A percentile compares a stretch with the other conserved stretches of the same genome.
Evolutionary conservation across 139 green algal genomes (phyloP).

Genomic region (Micractinium sp.): DNA sequence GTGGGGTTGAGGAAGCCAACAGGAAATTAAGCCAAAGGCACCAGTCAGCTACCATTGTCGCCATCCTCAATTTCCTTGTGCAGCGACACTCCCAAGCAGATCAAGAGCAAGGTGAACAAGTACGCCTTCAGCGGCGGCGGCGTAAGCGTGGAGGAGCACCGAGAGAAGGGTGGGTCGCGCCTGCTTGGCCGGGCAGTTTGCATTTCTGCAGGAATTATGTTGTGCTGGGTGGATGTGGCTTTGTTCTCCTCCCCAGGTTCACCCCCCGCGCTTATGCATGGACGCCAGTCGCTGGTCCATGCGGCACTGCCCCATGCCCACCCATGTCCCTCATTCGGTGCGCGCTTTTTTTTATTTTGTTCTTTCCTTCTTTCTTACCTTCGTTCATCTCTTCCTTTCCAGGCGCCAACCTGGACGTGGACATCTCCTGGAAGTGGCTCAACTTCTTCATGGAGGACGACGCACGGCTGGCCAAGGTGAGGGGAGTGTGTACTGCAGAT

Average conservation of each 20-base stretch:
- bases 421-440: conserved; percentile 97
- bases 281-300: too few species aligned
- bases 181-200: not conserved
- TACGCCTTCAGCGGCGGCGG: conserved; percentile 95
- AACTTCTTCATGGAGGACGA: conserved; percentile 99
- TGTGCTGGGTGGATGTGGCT: too few species aligned
- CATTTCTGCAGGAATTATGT: too few species aligned
- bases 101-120: conserved; percentile 93
- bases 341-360: not conserved
- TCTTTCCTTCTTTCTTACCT: not conserved
- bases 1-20: too few species aligned
- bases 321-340: not conserved
- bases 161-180: conserved; percentile 53
- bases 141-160: conserved; percentile 92
- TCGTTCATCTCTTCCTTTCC: not conserved
- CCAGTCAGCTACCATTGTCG: not conserved
- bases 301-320: not conserved
- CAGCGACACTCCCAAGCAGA: conserved; percentile 65
- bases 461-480: conserved; percentile 78
- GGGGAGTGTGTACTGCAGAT: not conserved
- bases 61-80: not conserved
- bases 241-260: too few species aligned
- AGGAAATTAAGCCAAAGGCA: too few species aligned
- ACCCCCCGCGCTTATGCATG: too few species aligned
- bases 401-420: conserved; percentile 94